Base-by-base conservation (phyloP, 1,284 basidiomycete genomes). In the Cystobasidium slooffiae region DNA sequence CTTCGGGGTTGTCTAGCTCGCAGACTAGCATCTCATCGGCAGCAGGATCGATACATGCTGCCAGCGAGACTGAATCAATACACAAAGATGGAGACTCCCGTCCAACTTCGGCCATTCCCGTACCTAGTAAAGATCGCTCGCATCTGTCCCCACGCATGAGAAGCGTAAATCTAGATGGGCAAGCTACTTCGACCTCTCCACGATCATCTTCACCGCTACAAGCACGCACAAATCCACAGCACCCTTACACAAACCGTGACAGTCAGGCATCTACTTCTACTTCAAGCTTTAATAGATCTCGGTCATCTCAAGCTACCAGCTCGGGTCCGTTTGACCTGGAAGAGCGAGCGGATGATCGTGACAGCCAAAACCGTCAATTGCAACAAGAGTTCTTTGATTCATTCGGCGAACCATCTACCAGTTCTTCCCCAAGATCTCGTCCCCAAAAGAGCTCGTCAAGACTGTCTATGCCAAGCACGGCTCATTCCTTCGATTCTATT, bases 311-410 rank as follows among this genome's bases (percentile, higher is more conserved):
- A 41, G 70, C 62, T 18, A 64, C 70, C 12, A 51, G 47, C 8
- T 43, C 20, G 0, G 70, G 51, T 18, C 51, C 70, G 6, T 66
- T 73, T 20, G 62, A 58, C 9, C 39, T 55, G 24, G 70, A 72
- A 7, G 52, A 43, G 6, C 22, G n/a, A 14, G 1, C 47, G 12
- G 18, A 9, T 39, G 52, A 22, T 3, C 31, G 7, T 2, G 12
- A 46, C 51, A 53, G 16, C 24, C 22, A 59, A 49, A 37, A 52
- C 10, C 43, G 9, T 1, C 61, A 52, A 37, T 10, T 72, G 6
- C 56, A 72, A 59, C 58, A 39, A 46, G 52, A 73, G 3, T 73
- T 73, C 24, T 22, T 66, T 31, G 52, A 65, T 22, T 63, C 70
- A 6, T 56, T 73, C 22, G 52, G 44, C 14, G 62, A 52, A 6